phyloP scores from a whole-genome alignment of 1,284 basidiomycete species.

The Wallemia mellicola region DNA sequence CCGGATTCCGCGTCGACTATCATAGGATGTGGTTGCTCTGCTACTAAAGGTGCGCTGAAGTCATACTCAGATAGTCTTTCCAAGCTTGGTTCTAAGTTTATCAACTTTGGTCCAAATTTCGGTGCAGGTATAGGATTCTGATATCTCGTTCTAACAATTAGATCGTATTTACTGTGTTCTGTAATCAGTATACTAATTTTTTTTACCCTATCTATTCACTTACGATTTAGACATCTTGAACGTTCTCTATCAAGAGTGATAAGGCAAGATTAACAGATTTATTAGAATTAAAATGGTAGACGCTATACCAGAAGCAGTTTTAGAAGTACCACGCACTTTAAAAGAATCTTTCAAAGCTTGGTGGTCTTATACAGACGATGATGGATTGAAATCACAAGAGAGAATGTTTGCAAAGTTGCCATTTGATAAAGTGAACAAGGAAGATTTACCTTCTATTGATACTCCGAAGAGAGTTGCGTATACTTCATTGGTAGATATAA shows the following conservation, averaged over 20 bases:
- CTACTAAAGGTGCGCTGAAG: constrained; percentile 47
- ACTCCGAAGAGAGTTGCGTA: not conserved
- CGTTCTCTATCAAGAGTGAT: not conserved
- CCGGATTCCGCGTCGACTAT: constrained; percentile 77
- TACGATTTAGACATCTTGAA: not conserved
- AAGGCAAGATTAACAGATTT: not conserved
- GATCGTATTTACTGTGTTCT: constrained; percentile 34
- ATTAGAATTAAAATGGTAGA: not conserved
- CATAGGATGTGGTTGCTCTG: constrained; percentile 57
- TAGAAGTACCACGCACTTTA: not conserved
- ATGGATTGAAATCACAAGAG: not conserved
- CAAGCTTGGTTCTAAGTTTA: constrained; percentile 59
- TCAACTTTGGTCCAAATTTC: constrained; percentile 73
- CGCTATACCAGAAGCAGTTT: not conserved
- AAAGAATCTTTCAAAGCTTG: not conserved
- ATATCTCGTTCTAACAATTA: constrained; percentile 70
- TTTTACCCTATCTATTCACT: not conserved
- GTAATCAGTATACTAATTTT: no score
- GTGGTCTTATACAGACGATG: not conserved
- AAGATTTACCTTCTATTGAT: not conserved
- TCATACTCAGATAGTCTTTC: constrained; percentile 54
- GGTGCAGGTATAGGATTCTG: constrained; percentile 72
- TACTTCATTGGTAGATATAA: not conserved
- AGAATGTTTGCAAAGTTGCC: not conserved
- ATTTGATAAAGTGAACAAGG: not conserved